Percentiles rank a stretch among this genome's conserved stretches.
These are phyloP conservation scores for Sarcomyxa edulis DNA, from an alignment of 768 basidiomycete genomes.

Conservation along the genomic window DNA sequence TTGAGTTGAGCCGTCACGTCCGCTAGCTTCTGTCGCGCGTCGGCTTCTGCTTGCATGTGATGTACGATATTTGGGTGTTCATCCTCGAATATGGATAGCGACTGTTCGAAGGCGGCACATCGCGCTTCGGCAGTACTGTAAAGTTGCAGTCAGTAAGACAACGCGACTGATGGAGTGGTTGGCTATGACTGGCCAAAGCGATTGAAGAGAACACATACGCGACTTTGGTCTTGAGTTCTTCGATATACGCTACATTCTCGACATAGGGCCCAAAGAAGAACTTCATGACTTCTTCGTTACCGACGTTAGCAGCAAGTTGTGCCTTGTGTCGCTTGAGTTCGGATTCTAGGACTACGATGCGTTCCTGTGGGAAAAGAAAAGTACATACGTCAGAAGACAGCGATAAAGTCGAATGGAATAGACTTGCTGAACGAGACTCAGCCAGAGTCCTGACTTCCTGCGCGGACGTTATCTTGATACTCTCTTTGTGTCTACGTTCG, in stretches of 20 bases:
- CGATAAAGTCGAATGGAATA: not conserved
- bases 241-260: slow-evolving; percentile 46
- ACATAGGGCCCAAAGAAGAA: slow-evolving; percentile 60
- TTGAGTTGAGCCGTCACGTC: slow-evolving; percentile 43
- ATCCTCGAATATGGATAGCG: slow-evolving; percentile 40
- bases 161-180: too few species aligned
- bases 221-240: slow-evolving; percentile 48
- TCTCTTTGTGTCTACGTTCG: slow-evolving; percentile 66
- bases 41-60: slow-evolving; percentile 44
- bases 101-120: slow-evolving; percentile 44
- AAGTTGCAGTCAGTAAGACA: too few species aligned
- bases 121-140: slow-evolving; percentile 50
- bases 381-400: slow-evolving; percentile 6
- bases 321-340: slow-evolving; percentile 73
- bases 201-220: slow-evolving; percentile 33
- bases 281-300: slow-evolving; percentile 64
- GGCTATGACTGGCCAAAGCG: slow-evolving; percentile 12
- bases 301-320: slow-evolving; percentile 67
- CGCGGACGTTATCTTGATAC: slow-evolving; percentile 47
- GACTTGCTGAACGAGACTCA: slow-evolving; percentile 53
- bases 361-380: slow-evolving; percentile 42
- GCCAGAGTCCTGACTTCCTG: slow-evolving; percentile 64
- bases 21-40: slow-evolving; percentile 43
- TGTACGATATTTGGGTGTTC: slow-evolving; percentile 49
- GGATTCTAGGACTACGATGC: slow-evolving; percentile 63